A percentile compares a stretch with the other conserved stretches of the same genome.
Evolutionary conservation across 768 basidiomycete genomes (phyloP).

Genomic region (Russula vinacea): DNA sequence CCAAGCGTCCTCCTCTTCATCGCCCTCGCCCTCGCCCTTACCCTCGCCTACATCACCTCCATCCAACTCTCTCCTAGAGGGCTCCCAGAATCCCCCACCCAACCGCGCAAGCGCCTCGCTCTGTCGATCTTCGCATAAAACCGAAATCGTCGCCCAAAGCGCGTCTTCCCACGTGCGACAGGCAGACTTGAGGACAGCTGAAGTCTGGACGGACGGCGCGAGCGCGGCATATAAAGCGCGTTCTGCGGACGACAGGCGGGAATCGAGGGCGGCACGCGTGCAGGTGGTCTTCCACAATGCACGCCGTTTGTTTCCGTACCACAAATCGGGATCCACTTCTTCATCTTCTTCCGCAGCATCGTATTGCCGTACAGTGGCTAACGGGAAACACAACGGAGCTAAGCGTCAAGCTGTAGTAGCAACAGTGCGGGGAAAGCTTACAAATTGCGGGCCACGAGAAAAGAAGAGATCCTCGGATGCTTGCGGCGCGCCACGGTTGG

Average conservation of each 20-base stretch:
- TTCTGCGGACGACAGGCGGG: conserved; percentile 55
- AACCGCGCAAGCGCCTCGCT: conserved; percentile 63
- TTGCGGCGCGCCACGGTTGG: conserved; percentile 91
- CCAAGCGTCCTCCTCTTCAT: conserved; percentile 56
- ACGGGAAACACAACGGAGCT: not conserved
- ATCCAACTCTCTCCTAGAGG: conserved; percentile 44
- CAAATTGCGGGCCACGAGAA: conserved; percentile 76
- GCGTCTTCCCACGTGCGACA: conserved; percentile 94
- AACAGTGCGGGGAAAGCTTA: conserved; percentile 38
- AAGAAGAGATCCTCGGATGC: conserved; percentile 75
- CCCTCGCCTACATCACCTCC: conserved; percentile 34
- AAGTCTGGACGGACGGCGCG: conserved; percentile 66
- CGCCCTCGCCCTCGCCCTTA: conserved; percentile 31
- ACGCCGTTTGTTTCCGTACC: conserved; percentile 74
- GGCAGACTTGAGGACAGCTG: conserved; percentile 60
- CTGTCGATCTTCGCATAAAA: conserved; percentile 78
- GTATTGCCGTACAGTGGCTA: conserved; percentile 48
- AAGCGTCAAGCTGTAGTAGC: not conserved
- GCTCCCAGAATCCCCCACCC: conserved; percentile 78
- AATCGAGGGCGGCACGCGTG: conserved; percentile 72
- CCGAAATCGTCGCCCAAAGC: conserved; percentile 84
- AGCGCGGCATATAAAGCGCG: conserved; percentile 88
- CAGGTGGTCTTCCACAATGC: conserved; percentile 88
- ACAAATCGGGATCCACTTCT: conserved; percentile 45
- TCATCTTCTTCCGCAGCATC: conserved; percentile 47